Percentiles rank a stretch among this genome's conserved stretches.
phyloP scores from a whole-genome alignment of 495 filamentous ascomycete genomes.

The Terfezia boudieri region DNA sequence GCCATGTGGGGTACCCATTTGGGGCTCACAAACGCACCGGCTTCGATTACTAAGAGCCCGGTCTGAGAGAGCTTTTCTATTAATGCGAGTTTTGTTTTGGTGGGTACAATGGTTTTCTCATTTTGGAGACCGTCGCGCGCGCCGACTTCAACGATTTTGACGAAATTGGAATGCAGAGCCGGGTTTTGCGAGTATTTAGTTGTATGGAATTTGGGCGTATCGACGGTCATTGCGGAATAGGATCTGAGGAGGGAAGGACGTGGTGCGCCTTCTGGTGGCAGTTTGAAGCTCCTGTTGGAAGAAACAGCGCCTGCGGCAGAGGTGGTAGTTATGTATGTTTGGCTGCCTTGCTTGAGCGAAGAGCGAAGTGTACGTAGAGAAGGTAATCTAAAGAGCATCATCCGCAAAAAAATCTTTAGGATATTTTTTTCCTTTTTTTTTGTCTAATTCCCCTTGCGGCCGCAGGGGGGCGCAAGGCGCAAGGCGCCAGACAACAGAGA shows the following conservation, averaged over 20 bases:
- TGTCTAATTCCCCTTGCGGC: too few relatives aligned
- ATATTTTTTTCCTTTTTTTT: too few relatives aligned
- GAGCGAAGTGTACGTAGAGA: too few relatives aligned
- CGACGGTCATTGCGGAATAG: background rate
- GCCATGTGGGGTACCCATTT: conserved; percentile 99
- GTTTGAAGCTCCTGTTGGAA: too few relatives aligned
- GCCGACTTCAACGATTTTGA: conserved; percentile 72
- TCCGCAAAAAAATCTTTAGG: too few relatives aligned
- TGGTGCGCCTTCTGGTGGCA: too few relatives aligned
- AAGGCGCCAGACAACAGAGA: too few relatives aligned
- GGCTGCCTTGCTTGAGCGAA: too few relatives aligned
- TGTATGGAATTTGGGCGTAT: background rate
- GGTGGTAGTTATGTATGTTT: background rate
- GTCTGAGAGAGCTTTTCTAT: conserved; percentile 62
- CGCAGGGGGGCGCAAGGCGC: too few relatives aligned
- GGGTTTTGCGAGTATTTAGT: background rate
- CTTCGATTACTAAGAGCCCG: conserved; percentile 72
- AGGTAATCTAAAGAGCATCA: too few relatives aligned
- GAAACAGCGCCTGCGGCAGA: background rate
- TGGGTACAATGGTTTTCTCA: conserved; percentile 61
- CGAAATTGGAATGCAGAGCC: conserved; percentile 13
- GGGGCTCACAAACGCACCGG: conserved; percentile 80
- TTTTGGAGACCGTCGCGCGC: conserved; percentile 91
- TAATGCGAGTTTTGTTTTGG: conserved; percentile 68
- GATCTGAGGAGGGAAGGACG: background rate